Base-by-base conservation (phyloP, 345 rosid species). In the Salix brachista region DNA sequence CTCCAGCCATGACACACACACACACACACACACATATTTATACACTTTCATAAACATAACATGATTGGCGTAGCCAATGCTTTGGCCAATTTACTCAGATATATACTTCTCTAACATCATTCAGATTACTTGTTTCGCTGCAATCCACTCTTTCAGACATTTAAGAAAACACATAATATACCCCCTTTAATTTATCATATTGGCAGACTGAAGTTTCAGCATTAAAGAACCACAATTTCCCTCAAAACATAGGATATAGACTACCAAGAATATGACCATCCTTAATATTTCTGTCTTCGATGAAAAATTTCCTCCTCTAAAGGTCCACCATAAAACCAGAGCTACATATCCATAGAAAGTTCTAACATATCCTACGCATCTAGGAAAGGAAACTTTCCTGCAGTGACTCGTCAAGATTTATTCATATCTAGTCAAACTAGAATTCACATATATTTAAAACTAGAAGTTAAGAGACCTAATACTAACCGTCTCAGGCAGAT, bases 401-500 rank as follows among this genome's bases (percentile, higher is more conserved):
- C 6, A 36, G 19, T 56, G 17, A 23, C 19, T 39, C 54, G 34
- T 34, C 16, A 6, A 77, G 41, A 77, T 21, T 21, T 12, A 19
- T 54, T 54, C 60, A 54, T 54, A 21, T 21, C 8, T 19, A 21
- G 3, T 54, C 8, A 52, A 52, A 19, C 58, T 6, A 52, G 58
- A 52, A 52, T 52, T 52, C 58, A 52, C 8, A 6, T 18, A 52
- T 8, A 50, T 8, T 12, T 26, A 70, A 79, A 69, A 56, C 37
- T 68, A 65, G 65, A 52, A 46, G 42, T 41, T 21, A 37, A 72
- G 6, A 79, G 73, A 78, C 36, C 70, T 80, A 78, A 77, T 65
- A 87, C 97, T 86, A 82, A 96, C 98, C 79, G 94, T 94, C 87
- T 96, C 98, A 74, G 99, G 97, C 84, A 94, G 90, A 83, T 94